Percentiles rank a stretch among this genome's conserved stretches.
phyloP scores from a whole-genome alignment of 73 alveolate genomes.

The Paramecium sexaurelia region DNA sequence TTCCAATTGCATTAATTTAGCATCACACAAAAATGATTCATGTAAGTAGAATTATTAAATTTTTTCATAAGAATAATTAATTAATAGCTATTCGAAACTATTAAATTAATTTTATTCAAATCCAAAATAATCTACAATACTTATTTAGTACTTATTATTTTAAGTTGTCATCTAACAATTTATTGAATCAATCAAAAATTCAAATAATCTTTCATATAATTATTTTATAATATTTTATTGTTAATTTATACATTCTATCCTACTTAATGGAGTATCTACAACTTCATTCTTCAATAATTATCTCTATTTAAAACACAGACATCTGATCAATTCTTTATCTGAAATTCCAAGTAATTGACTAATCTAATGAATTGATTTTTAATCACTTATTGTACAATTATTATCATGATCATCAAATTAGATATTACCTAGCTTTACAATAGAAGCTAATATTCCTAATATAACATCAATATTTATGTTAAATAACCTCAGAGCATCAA shows the following conservation, averaged over 20 bases:
- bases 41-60: constrained; percentile 87
- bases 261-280: constrained; percentile 68
- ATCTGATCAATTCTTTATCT: neutral
- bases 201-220: constrained; percentile 91
- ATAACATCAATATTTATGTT: constrained; percentile 69
- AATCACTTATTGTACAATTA: constrained; percentile 66
- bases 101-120: constrained; percentile 92
- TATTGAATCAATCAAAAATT: constrained; percentile 80
- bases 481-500: constrained; percentile 7
- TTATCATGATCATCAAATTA: constrained; percentile 81
- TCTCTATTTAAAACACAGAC: constrained; percentile 65
- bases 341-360: constrained; percentile 78
- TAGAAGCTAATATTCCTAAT: constrained; percentile 69
- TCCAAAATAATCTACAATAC: constrained; percentile 92
- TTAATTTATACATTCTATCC: constrained; percentile 70
- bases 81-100: constrained; percentile 92
- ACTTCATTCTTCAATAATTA: constrained; percentile 51
- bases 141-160: neutral
- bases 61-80: constrained; percentile 95
- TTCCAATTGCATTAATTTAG: neutral
- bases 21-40: neutral
- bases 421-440: constrained; percentile 85
- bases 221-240: constrained; percentile 95
- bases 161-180: constrained; percentile 59
- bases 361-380: constrained; percentile 50